A percentile compares a stretch with the other conserved stretches of the same genome.
Conservation (phyloP, 352 stramenopile genomes). For the Globisporangium spinosum region DNA sequence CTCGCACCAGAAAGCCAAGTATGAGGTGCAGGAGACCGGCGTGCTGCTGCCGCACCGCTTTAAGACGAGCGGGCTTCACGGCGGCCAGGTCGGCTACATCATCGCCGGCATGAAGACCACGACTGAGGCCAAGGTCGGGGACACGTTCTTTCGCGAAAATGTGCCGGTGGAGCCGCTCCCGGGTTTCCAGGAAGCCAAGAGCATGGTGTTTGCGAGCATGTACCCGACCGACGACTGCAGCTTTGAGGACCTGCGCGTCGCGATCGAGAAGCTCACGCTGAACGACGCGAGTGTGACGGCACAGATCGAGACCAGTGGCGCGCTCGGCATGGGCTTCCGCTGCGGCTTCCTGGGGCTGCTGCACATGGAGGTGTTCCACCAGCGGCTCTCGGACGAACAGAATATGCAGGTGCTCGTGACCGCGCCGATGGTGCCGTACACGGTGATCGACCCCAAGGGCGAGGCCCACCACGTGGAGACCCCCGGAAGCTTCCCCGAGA, state of each 20-base stretch:
- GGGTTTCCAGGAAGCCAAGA: slow-evolving; percentile 79
- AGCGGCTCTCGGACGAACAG: slow-evolving; percentile 97
- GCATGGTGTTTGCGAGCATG: slow-evolving; percentile 99
- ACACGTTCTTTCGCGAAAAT: slow-evolving; percentile 79
- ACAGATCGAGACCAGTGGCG: slow-evolving; percentile 93
- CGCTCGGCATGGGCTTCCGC: slow-evolving; percentile 94
- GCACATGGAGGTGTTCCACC: slow-evolving; percentile 98
- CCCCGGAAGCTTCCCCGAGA: slow-evolving; percentile 67
- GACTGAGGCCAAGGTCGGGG: slow-evolving; percentile 92
- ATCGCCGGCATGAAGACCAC: slow-evolving; percentile 97
- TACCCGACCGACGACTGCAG: slow-evolving; percentile 95
- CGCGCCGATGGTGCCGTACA: slow-evolving; percentile 98
- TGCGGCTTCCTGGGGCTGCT: slow-evolving; percentile 97
- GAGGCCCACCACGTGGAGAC: slow-evolving; percentile 53
- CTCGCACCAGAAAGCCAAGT: slow-evolving; percentile 80
- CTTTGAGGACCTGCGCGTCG: slow-evolving; percentile 95
- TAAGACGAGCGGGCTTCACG: slow-evolving; percentile 78
- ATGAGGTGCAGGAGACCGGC: slow-evolving; percentile 95
- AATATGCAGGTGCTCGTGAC: slow-evolving; percentile 97
- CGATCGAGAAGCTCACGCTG: slow-evolving; percentile 95
- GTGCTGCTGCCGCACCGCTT: slow-evolving; percentile 88
- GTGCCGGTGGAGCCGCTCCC: slow-evolving; percentile 59
- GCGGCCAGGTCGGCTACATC: slow-evolving; percentile 96
- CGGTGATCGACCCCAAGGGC: slow-evolving; percentile 65
- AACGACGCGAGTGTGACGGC: slow-evolving; percentile 97